Evolutionary conservation across 2,329 filamentous ascomycete species (phyloP).

Genomic region (Colletotrichum lindemuthianum): DNA sequence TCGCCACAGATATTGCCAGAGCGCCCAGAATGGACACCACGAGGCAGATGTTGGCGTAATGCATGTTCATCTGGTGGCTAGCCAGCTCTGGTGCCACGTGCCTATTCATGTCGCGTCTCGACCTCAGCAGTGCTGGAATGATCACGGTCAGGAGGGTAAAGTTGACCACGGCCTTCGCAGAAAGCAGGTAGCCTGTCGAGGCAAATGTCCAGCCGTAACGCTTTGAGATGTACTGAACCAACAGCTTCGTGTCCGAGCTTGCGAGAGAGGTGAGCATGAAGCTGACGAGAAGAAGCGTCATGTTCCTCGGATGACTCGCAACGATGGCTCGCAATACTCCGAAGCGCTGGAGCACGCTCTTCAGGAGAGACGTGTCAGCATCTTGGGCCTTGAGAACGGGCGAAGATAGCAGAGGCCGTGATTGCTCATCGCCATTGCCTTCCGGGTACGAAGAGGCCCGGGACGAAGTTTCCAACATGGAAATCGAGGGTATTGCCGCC

Average conservation of each 20-base stretch:
- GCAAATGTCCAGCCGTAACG: slow-evolving; percentile 58
- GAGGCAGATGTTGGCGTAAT: slow-evolving; percentile 50
- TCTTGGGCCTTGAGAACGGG: slow-evolving; percentile 50
- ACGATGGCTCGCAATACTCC: slow-evolving; percentile 46
- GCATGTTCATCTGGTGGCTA: slow-evolving; percentile 45
- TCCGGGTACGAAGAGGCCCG: neutral
- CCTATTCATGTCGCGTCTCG: slow-evolving; percentile 6
- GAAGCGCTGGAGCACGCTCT: slow-evolving; percentile 37
- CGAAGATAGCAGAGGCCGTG: slow-evolving; percentile 51
- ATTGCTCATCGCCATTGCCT: slow-evolving; percentile 44
- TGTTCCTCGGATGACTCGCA: slow-evolving; percentile 51
- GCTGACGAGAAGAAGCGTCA: slow-evolving; percentile 53
- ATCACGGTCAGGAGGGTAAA: slow-evolving; percentile 54
- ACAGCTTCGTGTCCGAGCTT: slow-evolving; percentile 61
- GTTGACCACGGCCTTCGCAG: slow-evolving; percentile 59
- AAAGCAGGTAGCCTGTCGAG: slow-evolving; percentile 58
- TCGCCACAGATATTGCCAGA: slow-evolving; percentile 52
- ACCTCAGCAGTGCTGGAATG: slow-evolving; percentile 50
- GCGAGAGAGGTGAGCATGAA: slow-evolving; percentile 60
- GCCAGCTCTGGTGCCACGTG: slow-evolving; percentile 36
- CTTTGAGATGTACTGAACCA: slow-evolving; percentile 61
- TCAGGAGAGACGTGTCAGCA: slow-evolving; percentile 19
- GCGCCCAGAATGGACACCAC: slow-evolving; percentile 49
- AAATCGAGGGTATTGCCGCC: slow-evolving; percentile 45
- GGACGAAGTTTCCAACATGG: slow-evolving; percentile 3